These are phyloP conservation scores for Eimeria acervulina DNA, from an alignment of 169 alveolate species.

Conservation along the genomic window DNA sequence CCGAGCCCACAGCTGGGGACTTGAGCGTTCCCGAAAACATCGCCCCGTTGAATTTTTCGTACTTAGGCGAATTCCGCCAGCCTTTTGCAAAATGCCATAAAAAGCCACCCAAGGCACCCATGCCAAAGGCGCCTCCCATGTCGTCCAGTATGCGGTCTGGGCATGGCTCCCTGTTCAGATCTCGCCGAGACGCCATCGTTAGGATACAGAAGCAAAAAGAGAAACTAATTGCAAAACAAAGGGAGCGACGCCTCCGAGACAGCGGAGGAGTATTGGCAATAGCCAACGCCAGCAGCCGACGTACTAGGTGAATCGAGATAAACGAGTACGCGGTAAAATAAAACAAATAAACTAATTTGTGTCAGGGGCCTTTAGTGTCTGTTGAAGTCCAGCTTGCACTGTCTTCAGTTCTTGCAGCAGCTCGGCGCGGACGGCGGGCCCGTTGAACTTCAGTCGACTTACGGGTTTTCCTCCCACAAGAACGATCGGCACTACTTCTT, in stretches of 20 bases:
- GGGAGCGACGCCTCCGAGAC: neutral
- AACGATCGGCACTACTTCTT: constrained; percentile 14
- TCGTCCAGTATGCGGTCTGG: constrained; percentile 98
- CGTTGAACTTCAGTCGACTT: constrained; percentile 64
- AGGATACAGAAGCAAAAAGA: neutral
- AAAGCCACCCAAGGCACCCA: constrained; percentile 98
- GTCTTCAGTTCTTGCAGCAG: constrained; percentile 17
- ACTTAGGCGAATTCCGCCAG: constrained; percentile 95
- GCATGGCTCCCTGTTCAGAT: constrained; percentile 96
- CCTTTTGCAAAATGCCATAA: constrained; percentile 96
- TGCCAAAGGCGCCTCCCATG: constrained; percentile 98
- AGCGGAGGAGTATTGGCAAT: neutral
- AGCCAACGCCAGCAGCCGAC: neutral
- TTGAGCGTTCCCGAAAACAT: constrained; percentile 94
- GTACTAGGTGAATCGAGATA: neutral
- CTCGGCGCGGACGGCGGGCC: constrained; percentile 64
- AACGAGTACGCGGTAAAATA: neutral
- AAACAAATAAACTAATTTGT: neutral
- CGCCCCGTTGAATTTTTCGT: constrained; percentile 94
- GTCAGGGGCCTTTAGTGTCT: neutral
- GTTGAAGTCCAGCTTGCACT: neutral
- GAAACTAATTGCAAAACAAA: neutral
- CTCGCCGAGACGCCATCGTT: constrained; percentile 86
- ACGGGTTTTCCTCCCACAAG: constrained; percentile 59
- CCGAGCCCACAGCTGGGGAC: constrained; percentile 97